Conservation (phyloP, 352 stramenopile species). For the Phytophthora meadii region DNA sequence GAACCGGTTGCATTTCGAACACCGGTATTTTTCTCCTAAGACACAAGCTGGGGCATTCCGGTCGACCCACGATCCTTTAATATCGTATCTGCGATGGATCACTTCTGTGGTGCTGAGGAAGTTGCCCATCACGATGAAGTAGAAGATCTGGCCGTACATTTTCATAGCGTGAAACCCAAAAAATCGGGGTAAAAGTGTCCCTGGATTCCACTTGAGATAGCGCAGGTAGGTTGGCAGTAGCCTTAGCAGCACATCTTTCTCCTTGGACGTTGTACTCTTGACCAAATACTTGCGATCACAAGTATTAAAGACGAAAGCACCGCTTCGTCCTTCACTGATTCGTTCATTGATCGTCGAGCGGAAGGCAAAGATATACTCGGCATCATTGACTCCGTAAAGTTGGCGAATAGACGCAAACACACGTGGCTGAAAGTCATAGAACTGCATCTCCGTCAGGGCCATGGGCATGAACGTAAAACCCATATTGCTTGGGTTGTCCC, state of each 20-base stretch:
- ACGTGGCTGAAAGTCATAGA: slow-evolving; percentile 85
- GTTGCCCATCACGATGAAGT: slow-evolving; percentile 94
- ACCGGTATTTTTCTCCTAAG: slow-evolving; percentile 78
- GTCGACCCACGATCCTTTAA: slow-evolving; percentile 92
- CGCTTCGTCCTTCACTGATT: slow-evolving; percentile 88
- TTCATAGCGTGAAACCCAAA: slow-evolving; percentile 91
- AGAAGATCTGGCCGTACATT: slow-evolving; percentile 92
- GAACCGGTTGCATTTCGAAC: slow-evolving; percentile 87
- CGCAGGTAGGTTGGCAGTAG: slow-evolving; percentile 85
- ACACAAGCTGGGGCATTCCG: slow-evolving; percentile 83
- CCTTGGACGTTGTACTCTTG: slow-evolving; percentile 85
- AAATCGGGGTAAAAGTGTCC: slow-evolving; percentile 89
- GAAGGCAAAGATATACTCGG: slow-evolving; percentile 83
- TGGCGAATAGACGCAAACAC: slow-evolving; percentile 83
- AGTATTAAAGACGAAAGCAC: slow-evolving; percentile 92
- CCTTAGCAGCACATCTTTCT: slow-evolving; percentile 82
- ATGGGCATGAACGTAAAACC: slow-evolving; percentile 74
- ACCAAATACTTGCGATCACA: slow-evolving; percentile 91
- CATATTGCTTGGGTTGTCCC: slow-evolving; percentile 47
- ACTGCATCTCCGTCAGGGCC: slow-evolving; percentile 86
- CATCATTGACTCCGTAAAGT: slow-evolving; percentile 73
- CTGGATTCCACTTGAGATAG: slow-evolving; percentile 91
- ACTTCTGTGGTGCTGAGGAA: slow-evolving; percentile 83
- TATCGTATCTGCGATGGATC: slow-evolving; percentile 91
- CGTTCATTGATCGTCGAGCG: slow-evolving; percentile 88